These are phyloP conservation scores for Anacardium occidentale DNA, from an alignment of 345 rosid species.

Conservation along the genomic window DNA sequence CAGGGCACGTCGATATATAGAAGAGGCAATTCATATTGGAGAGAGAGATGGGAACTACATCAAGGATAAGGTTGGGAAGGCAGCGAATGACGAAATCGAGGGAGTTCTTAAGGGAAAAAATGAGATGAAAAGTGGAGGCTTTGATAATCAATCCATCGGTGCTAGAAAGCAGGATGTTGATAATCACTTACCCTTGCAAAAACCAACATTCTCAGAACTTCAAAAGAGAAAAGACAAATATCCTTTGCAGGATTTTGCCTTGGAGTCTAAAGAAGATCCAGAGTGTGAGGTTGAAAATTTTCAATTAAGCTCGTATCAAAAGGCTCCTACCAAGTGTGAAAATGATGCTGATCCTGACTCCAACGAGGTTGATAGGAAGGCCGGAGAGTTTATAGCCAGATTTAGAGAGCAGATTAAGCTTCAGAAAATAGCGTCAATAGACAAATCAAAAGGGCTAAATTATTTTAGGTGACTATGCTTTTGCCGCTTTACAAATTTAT, in stretches of 20 bases:
- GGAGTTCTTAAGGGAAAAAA: constrained; percentile 18
- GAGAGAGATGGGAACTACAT: constrained; percentile 27
- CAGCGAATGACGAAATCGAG: constrained; percentile 21
- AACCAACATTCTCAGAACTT: constrained; percentile 12
- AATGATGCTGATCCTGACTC: constrained; percentile 41
- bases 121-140: constrained; percentile 22
- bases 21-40: constrained; percentile 19
- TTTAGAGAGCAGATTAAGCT: constrained; percentile 83
- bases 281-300: constrained; percentile 28
- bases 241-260: neutral
- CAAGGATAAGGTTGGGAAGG: constrained; percentile 20
- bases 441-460: constrained; percentile 46
- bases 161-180: constrained; percentile 23
- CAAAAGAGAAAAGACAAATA: no score
- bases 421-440: constrained; percentile 64
- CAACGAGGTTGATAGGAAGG: constrained; percentile 84
- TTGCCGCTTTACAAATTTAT: neutral
- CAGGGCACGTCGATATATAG: constrained; percentile 33
- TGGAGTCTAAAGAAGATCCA: constrained; percentile 20
- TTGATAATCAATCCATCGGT: constrained; percentile 14
- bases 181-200: neutral
- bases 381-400: constrained; percentile 90
- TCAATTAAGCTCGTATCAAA: constrained; percentile 33
- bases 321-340: constrained; percentile 24
- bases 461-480: constrained; percentile 34